Evolutionary conservation across 306 rosid species (phyloP), one percentile per base, ranked within the genome.

Genomic region (Quercus dentata): DNA sequence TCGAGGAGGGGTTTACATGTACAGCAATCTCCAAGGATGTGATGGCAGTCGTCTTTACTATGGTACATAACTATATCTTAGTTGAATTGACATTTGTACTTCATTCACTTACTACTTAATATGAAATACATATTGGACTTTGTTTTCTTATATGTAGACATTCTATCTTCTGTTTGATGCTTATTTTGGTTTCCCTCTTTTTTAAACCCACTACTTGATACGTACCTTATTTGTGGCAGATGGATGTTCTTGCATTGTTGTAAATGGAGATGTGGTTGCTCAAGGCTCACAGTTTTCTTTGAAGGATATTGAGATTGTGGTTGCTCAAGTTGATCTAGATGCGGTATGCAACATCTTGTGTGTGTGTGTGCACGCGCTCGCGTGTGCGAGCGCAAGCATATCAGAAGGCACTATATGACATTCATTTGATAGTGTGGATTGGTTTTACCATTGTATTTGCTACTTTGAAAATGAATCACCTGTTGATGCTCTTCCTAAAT

Each of bases 1-100:
- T 59, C 90, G 94, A 18, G 98, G 99, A 85, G 98, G 99, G 83
- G 93, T 93, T 59, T 95, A 95, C 86, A 90, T 95, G 83, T 95
- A 95, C 78, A 91, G 99, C 87, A 95, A 95, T 82, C 98, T 87
- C 7, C 98, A 93, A 85, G 98, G 99, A 56, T 93, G 99, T 70
- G 99, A 95, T 57, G 99, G 98, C 3, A 94, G 96, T 38, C 98
- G 99, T 63, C 98, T 95, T 81, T 95, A 95, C 85, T 95, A 90
- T 63, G 99, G 99, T 95, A 88, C 51, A 62, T 63, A 57, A 49
- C 4, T 54, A 56, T 81, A 19, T 56, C 56, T 78, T 65, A 20
- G 31, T 62, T 74, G 21, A 56, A 12, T 64, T 19, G 9, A 65
- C 61, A 27, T 70, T 70, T 65, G 20, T 64, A n/a, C 21, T 57